A percentile compares a stretch with the other conserved stretches of the same genome.
Conservation (phyloP, 2,329 filamentous ascomycete genomes). For the Colletotrichum melonis region DNA sequence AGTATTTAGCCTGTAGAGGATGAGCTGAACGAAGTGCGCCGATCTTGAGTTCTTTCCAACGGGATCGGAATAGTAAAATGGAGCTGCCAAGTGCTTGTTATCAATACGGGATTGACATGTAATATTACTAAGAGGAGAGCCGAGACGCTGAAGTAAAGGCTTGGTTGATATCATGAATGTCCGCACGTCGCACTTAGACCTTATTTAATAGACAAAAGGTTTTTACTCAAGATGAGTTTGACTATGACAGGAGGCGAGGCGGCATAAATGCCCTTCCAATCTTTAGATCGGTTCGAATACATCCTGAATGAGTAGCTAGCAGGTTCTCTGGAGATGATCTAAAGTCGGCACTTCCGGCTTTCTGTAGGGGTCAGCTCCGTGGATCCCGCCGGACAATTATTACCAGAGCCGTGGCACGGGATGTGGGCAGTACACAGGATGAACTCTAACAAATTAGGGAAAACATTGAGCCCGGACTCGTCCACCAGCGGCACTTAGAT, state of each 20-base stretch:
- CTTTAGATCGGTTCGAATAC: not conserved
- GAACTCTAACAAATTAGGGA: not conserved
- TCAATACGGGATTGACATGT: too few relatives aligned
- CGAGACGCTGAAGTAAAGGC: too few relatives aligned
- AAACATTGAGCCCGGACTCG: not conserved
- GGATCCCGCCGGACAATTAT: not conserved
- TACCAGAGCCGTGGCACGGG: not conserved
- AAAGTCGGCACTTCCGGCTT: not conserved
- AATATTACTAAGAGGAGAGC: too few relatives aligned
- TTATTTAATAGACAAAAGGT: too few relatives aligned
- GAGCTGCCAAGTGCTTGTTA: too few relatives aligned
- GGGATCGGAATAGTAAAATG: too few relatives aligned
- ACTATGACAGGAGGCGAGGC: not conserved
- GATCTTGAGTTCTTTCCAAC: too few relatives aligned
- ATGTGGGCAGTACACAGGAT: conserved; percentile 17
- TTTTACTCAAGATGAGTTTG: too few relatives aligned
- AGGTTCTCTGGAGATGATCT: not conserved
- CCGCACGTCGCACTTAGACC: too few relatives aligned
- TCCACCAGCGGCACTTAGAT: conserved; percentile 1
- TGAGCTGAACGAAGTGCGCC: too few relatives aligned
- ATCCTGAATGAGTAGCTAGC: not conserved
- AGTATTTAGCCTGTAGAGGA: too few relatives aligned
- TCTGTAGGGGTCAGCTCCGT: not conserved
- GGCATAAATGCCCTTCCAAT: not conserved
- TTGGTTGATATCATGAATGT: too few relatives aligned